Evolutionary conservation across 2,329 filamentous ascomycete species (phyloP).

Genomic region (Fusarium poae): DNA sequence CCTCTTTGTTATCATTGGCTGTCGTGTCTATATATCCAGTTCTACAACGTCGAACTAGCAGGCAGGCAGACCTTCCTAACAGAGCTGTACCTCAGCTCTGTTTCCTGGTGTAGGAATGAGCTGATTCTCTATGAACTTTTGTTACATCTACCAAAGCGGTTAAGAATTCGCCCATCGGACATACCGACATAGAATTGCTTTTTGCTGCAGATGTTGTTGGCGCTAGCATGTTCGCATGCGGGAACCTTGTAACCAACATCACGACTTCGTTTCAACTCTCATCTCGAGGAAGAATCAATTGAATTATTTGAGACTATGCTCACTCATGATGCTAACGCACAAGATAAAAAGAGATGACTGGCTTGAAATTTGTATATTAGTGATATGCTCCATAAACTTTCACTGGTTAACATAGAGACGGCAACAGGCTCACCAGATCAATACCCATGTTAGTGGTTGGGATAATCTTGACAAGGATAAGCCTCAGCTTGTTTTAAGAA

Average conservation of each 20-base stretch:
- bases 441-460: neutral
- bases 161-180: neutral
- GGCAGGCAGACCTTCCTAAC: neutral
- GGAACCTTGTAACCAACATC: conserved; percentile 20
- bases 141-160: neutral
- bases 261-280: conserved; percentile 5
- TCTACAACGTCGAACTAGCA: neutral
- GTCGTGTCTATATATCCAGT: neutral
- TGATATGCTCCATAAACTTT: neutral
- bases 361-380: too few relatives aligned
- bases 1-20: neutral
- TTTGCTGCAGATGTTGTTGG: conserved; percentile 36
- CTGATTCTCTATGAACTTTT: conserved; percentile 1
- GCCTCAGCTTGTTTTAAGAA: neutral
- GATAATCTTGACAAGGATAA: conserved; percentile 1
- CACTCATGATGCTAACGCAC: neutral
- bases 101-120: neutral
- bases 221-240: conserved; percentile 12
- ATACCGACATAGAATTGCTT: neutral
- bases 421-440: neutral
- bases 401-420: neutral
- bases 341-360: too few relatives aligned
- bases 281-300: neutral
- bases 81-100: neutral
- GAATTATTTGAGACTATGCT: neutral